These are phyloP conservation scores for Allodekkera sacchari DNA, from an alignment of 805 yeast genomes.

Conservation along the genomic window DNA sequence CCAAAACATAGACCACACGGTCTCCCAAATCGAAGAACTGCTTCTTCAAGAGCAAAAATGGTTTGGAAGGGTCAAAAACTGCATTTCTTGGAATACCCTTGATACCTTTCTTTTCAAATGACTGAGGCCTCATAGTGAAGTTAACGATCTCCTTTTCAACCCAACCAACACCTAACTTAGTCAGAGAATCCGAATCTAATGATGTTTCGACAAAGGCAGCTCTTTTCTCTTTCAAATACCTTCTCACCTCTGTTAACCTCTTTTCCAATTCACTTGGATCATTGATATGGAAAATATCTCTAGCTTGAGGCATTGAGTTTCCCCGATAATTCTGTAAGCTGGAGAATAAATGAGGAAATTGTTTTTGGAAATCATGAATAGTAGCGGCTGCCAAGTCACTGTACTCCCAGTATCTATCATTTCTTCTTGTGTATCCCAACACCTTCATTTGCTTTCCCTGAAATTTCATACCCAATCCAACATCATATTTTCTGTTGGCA, in stretches of 20 bases:
- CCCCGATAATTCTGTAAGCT: constrained; percentile 17
- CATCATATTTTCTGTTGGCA: constrained; percentile 44
- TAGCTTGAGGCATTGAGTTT: constrained; percentile 29
- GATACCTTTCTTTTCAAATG: constrained; percentile 45
- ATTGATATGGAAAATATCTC: constrained; percentile 28
- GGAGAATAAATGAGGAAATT: constrained; percentile 56
- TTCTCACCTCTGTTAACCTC: constrained; percentile 24
- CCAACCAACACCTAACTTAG: constrained; percentile 52
- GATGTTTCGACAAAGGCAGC: constrained; percentile 51
- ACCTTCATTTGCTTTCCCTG: constrained; percentile 76
- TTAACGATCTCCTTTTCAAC: constrained; percentile 56
- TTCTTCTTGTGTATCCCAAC: constrained; percentile 73
- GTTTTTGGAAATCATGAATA: constrained; percentile 48
- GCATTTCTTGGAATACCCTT: constrained; percentile 83
- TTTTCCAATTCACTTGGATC: constrained; percentile 36
- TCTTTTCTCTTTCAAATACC: constrained; percentile 42
- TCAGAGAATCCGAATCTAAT: constrained; percentile 70
- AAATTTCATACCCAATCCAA: constrained; percentile 81
- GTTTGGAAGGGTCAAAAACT: constrained; percentile 63
- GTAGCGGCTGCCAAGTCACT: constrained; percentile 66
- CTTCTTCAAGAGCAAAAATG: constrained; percentile 59
- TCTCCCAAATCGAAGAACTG: constrained; percentile 86
- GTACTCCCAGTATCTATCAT: constrained; percentile 69
- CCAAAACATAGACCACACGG: constrained; percentile 76
- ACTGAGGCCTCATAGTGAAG: constrained; percentile 35